Base-by-base conservation (phyloP, 129 eudicot genomes). In the Mikania micrantha region DNA sequence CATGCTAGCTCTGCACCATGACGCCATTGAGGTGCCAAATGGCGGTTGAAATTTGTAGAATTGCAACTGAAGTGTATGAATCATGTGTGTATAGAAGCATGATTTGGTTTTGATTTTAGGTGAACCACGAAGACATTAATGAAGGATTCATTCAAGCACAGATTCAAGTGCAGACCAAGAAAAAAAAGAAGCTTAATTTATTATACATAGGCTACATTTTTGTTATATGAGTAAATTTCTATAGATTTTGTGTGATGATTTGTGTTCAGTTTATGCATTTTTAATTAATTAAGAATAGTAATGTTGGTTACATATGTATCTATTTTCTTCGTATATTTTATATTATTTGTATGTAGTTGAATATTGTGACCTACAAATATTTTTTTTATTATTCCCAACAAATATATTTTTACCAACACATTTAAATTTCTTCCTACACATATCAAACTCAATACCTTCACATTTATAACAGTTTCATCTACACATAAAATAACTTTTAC, bases 121-220 rank as follows among this genome's bases (percentile, higher is more conserved):
- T 90, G 69, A 90, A 87, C 83, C 97, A 90, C 70, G 97, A 90
- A 68, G 97, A 90, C 74, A 86, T 86, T 53, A 90, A 90, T 44
- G 97, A 90, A 78, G 97, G 97, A 19, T 87, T 90, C 62, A 90
- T 90, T 50, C 97, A n/a, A n/a, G n/a, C n/a, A n/a, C n/a, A n/a
- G n/a, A n/a, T n/a, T n/a, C n/a, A 90, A 69, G 97, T 90, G 19
- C 95, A 90, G 68, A 95, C 97, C 0, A 90, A 90, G 85, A 90
- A 87, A 85, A 90, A n/a, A 90, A 80, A 72, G 95, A 49, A 90
- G 95, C 85, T 74, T 87, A 38, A 87, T 87, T 71, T 90, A 90
- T 73, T 90, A 84, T 67, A 95, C 97, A 9, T 90, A 90, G 74
- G 80, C 35, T 21, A 7, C 20, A 22, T 15, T 50, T 50, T 50